Percentiles rank a stretch among this genome's conserved stretches.
phyloP scores from a whole-genome alignment of 441 rosid species.

The Raphanus hybrid region DNA sequence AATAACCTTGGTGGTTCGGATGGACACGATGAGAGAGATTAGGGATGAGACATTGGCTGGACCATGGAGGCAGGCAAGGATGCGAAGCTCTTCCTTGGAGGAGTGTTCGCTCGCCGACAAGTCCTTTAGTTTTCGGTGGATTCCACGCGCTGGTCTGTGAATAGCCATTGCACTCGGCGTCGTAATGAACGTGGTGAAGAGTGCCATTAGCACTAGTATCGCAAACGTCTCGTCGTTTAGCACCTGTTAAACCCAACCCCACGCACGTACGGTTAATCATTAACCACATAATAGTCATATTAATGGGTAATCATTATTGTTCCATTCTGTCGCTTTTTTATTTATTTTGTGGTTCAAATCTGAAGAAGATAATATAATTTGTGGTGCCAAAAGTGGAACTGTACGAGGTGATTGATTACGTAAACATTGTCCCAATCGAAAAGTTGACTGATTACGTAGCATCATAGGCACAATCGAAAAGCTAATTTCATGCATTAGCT shows the following conservation, averaged over 20 bases:
- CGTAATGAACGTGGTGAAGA: conserved; percentile 79
- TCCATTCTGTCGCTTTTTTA: not conserved
- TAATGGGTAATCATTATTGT: conserved; percentile 17
- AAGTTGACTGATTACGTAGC: conserved; percentile 13
- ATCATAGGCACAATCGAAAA: conserved; percentile 11
- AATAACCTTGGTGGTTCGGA: conserved; percentile 52
- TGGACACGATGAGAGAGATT: conserved; percentile 66
- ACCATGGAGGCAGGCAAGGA: conserved; percentile 74
- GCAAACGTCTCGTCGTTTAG: conserved; percentile 77
- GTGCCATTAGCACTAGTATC: conserved; percentile 77
- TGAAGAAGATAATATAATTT: not conserved
- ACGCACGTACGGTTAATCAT: not conserved
- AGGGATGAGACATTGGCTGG: conserved; percentile 65
- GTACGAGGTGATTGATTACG: not conserved
- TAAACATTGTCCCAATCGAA: conserved; percentile 14
- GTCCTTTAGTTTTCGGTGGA: conserved; percentile 55
- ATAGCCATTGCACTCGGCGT: conserved; percentile 73
- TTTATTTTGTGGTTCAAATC: not conserved
- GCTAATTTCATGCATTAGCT: conserved; percentile 20
- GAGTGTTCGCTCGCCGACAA: conserved; percentile 43
- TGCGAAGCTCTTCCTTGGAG: conserved; percentile 53
- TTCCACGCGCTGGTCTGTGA: conserved; percentile 64
- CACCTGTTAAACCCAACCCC: conserved; percentile 49
- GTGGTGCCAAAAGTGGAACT: conserved; percentile 13
- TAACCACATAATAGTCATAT: conserved; percentile 17